Base-by-base conservation (phyloP, 2,329 filamentous ascomycete species). In the Cyanodermella asteris region DNA sequence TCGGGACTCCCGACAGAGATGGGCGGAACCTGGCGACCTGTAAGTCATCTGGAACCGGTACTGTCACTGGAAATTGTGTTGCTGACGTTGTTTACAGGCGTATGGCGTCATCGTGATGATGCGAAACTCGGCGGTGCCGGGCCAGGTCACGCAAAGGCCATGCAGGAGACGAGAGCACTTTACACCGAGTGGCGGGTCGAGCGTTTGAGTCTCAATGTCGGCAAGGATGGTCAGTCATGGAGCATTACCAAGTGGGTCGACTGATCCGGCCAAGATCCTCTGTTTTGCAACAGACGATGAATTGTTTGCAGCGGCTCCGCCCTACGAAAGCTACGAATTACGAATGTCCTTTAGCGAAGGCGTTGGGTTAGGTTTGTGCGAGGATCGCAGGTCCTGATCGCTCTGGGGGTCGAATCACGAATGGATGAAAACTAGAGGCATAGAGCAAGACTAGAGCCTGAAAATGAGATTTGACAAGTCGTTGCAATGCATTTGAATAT, bases 21-120 rank as follows among this genome's bases (percentile, higher is more conserved):
- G 60, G 72, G 32, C 58, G 66, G 40, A 91, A 91, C 50, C 48
- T 93, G 38, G 82, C 82, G 21, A 91, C 81, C 24, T 81, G 70
- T 69, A 42, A 42, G 56, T 50, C 19, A 12, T 24, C 17, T 8
- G 11, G 18, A 11, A 12, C 14, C 24, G 13, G 10, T 25, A 22
- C 27, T 24, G 6, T 20, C 21, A 20, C 14, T 12, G 34, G 18
- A 31, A 13, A 14, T 10, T 28, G 5, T 23, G 17, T 10, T 16
- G 20, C 13, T 32, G 28, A 27, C 32, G 22, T 7, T 13, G 7
- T 22, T 33, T 22, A 31, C 26, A 74, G 58, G 81, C 59, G 43
- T 77, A 51, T 56, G 64, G 66, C 45, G 68, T 50, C 46, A 62
- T 55, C 47, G 53, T 7, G 43, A 64, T 53, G 51, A 65, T 59